Base-by-base conservation (phyloP, 1,139 yeast genomes). In the Blastobotrys raffinosifermentans region DNA sequence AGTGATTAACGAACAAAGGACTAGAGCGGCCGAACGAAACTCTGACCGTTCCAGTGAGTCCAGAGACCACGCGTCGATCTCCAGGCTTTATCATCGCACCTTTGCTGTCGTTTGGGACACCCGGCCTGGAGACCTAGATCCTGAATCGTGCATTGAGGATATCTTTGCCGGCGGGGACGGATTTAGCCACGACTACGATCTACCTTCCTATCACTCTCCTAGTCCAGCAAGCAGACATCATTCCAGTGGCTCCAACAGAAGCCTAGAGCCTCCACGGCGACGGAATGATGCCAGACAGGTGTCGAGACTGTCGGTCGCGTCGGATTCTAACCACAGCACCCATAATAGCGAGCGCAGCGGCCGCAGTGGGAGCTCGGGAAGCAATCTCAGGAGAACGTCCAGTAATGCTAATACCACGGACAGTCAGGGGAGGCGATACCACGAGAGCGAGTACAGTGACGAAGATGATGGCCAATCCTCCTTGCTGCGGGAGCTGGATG, bases 61-160 rank as follows among this genome's bases (percentile, higher is more conserved):
- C 21, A 26, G 13, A 10, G 22, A 23, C 2, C 27, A 8, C 4
- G 19, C 22, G 11, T 19, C 9, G 19, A 25, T 35, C 9, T 32
- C 35, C 20, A 40, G 65, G 35, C 59, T 82, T 11, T 73, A 80
- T 49, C 73, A 76, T 43, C 74, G 73, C 48, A 74, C 86, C 1
- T 72, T 80, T 51, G 79, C 80, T 41, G 69, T 82, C 26, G 73
- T 84, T 0, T 86, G 95, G 94, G 87, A 82, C 50, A 76, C 80
- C 1, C 74, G 80, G 40, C 80, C 86, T 11, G 76, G 84, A 35
- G 91, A 82, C 46, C 75, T 72, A 43, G 69, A 81, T 8, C 94
- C 96, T 0, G 73, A 73, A 34, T 81, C 77, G 39, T 76, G 91
- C 47, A 70, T 87, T 8, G 76, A 78, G 29, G 94, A 85, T 55